phyloP scores from a whole-genome alignment of 768 basidiomycete genomes.

The Rhizopogon vinicolor region DNA sequence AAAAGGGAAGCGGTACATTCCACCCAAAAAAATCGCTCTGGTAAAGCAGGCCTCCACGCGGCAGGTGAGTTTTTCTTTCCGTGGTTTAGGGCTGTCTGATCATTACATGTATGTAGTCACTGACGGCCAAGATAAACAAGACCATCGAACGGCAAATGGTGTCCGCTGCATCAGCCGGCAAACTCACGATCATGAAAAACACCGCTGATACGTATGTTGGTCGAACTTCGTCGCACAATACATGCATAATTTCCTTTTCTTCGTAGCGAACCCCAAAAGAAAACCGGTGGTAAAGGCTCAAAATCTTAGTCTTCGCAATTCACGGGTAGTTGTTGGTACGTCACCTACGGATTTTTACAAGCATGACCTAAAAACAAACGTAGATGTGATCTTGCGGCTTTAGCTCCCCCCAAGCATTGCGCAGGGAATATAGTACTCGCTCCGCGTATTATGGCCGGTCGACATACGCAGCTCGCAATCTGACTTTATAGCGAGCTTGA shows the following conservation, averaged over 20 bases:
- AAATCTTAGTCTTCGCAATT: not conserved
- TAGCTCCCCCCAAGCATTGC: not conserved
- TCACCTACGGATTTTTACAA: not conserved
- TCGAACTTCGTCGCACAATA: not conserved
- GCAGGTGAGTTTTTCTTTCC: conserved; percentile 45
- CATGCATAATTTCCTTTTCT: not conserved
- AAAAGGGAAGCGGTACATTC: conserved; percentile 73
- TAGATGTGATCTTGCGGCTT: not conserved
- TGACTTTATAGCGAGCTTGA: not conserved
- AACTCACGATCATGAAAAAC: conserved; percentile 90
- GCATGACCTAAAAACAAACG: not conserved
- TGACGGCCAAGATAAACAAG: conserved; percentile 88
- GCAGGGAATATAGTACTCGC: not conserved
- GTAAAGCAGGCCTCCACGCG: conserved; percentile 77
- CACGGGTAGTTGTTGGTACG: not conserved
- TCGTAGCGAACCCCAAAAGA: conserved; percentile 17
- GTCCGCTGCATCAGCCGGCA: conserved; percentile 81
- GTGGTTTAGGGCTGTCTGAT: not conserved
- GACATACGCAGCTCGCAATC: not conserved
- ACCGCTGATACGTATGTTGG: conserved; percentile 27
- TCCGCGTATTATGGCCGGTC: not conserved
- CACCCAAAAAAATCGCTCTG: conserved; percentile 75
- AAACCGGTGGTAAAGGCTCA: not conserved
- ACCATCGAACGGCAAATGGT: conserved; percentile 93
- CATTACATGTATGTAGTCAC: conserved; percentile 40